Evolutionary conservation across 208 protist species (phyloP), one percentile per base, ranked within the genome.

Genomic region (Crithidia mellificae): DNA sequence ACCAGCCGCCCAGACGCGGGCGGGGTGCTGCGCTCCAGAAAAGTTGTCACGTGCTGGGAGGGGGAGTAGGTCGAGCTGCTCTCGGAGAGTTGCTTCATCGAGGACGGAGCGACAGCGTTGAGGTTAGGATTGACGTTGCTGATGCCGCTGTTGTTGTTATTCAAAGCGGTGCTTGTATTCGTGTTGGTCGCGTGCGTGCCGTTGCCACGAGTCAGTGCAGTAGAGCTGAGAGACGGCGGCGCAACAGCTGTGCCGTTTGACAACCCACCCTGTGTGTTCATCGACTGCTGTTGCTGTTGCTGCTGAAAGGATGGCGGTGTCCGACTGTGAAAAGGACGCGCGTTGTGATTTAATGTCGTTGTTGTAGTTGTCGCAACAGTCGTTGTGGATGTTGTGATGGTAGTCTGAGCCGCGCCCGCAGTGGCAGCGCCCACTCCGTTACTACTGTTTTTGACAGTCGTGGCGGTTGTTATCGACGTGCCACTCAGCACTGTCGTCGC

Each of bases 51-150:
- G 19, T 81, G 68, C 57, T 74, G 70, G 8, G 81, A 84, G 0
- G 81, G 78, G 2, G 78, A 84, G 63, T 84, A 84, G 36, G 56
- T 47, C 14, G 73, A 46, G 56, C 63, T 70, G 53, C 36, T 78
- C 54, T 80, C 78, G 3, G 74, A 74, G 29, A 81, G 51, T 54
- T 73, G 64, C 56, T 65, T 53, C 65, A 82, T 81, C n/a, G 66
- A 53, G 4, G 66, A 19, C 20, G 67, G 15, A 6, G n/a, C 24
- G 2, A 20, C 32, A 17, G 24, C 39, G 20, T 17, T 61, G 49
- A 15, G 4, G 47, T 22, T 39, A 6, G 61, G 6, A 34, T 3
- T 11, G 50, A 36, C 24, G 32, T 43, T 54, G 44, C 53, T 41
- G 51, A 11, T 38, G 34, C 7, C 34, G 8, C 17, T 17, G 41